These are phyloP conservation scores for Nothopassalora personata DNA, from an alignment of 2,329 filamentous ascomycete genomes.

Conservation along the genomic window DNA sequence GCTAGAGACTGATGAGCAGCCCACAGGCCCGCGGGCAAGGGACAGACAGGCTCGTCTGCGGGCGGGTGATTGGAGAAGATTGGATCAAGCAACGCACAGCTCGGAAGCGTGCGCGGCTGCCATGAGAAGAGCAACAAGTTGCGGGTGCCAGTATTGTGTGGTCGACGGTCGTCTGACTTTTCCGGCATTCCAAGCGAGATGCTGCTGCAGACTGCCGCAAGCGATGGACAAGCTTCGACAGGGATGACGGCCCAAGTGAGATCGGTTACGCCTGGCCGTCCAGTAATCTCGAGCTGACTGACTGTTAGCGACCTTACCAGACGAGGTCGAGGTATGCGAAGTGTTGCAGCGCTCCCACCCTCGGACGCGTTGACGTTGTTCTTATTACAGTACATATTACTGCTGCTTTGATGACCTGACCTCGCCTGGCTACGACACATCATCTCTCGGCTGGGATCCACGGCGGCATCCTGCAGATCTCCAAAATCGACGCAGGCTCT, in stretches of 20 bases:
- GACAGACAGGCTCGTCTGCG: not conserved
- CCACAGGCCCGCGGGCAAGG: not conserved
- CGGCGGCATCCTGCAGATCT: not conserved
- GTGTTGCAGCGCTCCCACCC: not conserved
- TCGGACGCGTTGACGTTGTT: too few relatives aligned
- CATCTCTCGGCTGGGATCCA: too few relatives aligned
- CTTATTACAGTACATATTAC: not conserved
- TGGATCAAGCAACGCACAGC: not conserved
- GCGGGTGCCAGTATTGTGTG: not conserved
- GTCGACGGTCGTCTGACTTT: constrained; percentile 1
- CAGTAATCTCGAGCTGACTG: not conserved
- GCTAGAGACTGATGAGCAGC: not conserved
- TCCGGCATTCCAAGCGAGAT: constrained; percentile 1
- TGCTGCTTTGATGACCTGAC: not conserved
- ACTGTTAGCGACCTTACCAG: not conserved
- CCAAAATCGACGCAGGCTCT: not conserved
- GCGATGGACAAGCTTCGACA: constrained; percentile 3
- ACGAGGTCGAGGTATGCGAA: not conserved
- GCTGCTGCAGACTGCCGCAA: constrained; percentile 1
- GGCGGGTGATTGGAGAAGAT: not conserved
- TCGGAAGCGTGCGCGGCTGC: too few relatives aligned
- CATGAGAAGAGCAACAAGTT: not conserved
- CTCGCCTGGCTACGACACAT: too few relatives aligned
- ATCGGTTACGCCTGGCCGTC: not conserved
- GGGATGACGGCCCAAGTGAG: not conserved